These are phyloP conservation scores for Rhodomyrtus psidioides DNA, from an alignment of 441 rosid species.

Conservation along the genomic window DNA sequence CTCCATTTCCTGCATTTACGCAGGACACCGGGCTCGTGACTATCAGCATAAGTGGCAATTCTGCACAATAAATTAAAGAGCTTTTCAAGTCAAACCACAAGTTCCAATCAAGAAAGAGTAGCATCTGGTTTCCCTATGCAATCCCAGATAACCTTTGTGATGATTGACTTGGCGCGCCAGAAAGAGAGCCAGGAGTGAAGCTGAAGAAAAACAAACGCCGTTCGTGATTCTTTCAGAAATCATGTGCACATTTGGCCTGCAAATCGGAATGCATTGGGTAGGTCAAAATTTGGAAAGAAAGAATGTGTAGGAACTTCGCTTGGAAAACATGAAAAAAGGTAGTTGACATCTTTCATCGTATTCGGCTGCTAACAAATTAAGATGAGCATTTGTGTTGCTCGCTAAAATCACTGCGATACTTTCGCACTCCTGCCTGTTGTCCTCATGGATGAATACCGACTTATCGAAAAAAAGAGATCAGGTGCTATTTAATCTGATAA, in stretches of 20 bases:
- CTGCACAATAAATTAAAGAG: not conserved
- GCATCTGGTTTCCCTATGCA: not conserved
- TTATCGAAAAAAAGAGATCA: too few species aligned
- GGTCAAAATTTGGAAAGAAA: not conserved
- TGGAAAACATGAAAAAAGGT: not conserved
- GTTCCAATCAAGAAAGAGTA: not conserved
- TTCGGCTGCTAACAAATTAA: not conserved
- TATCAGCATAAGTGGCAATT: not conserved
- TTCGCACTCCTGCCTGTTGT: too few species aligned
- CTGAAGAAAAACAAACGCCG: not conserved
- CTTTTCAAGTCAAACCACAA: not conserved
- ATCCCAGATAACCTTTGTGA: not conserved
- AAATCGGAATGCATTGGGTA: not conserved
- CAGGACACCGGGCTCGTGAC: not conserved
- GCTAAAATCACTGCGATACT: not conserved
- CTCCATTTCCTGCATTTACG: not conserved
- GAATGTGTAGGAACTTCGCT: not conserved
- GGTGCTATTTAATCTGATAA: not conserved
- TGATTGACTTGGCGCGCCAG: not conserved
- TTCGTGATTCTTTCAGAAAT: not conserved
- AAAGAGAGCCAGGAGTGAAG: not conserved
- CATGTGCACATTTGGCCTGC: not conserved
- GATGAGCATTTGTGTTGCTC: not conserved
- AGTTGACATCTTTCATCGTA: not conserved
- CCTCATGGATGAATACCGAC: too few species aligned